Conservation (phyloP, 1,284 basidiomycete genomes). For the Sanghuangporus weigelae region DNA sequence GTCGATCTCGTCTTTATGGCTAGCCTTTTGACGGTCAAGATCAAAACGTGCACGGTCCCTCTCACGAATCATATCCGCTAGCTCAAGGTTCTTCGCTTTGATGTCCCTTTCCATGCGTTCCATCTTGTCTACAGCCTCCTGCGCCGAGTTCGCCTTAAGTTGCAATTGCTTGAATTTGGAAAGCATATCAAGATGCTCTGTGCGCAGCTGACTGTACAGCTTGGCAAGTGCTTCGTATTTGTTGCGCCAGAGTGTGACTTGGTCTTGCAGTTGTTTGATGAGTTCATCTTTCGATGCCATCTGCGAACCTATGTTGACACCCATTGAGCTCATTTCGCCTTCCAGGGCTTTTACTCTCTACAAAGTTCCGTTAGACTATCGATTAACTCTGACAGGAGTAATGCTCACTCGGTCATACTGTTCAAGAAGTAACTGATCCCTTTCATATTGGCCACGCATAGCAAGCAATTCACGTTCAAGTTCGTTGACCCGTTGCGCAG, state of each 20-base stretch:
- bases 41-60: slow-evolving; percentile 96
- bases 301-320: slow-evolving; percentile 82
- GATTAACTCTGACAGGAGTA: neutral
- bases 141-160: slow-evolving; percentile 96
- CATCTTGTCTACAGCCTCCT: slow-evolving; percentile 99
- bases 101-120: slow-evolving; percentile 98
- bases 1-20: slow-evolving; percentile 94
- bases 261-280: slow-evolving; percentile 94
- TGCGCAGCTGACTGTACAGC: slow-evolving; percentile 95
- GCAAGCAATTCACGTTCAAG: slow-evolving; percentile 88
- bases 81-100: slow-evolving; percentile 96
- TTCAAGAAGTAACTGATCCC: slow-evolving; percentile 96
- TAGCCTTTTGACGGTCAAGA: slow-evolving; percentile 90
- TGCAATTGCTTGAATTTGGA: slow-evolving; percentile 97
- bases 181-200: slow-evolving; percentile 97
- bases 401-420: slow-evolving; percentile 88
- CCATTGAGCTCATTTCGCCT: slow-evolving; percentile 79
- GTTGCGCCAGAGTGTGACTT: slow-evolving; percentile 95
- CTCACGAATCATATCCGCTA: slow-evolving; percentile 99
- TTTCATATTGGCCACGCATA: slow-evolving; percentile 96
- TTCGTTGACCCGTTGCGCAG: slow-evolving; percentile 65
- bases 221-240: slow-evolving; percentile 99
- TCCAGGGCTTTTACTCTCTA: slow-evolving; percentile 96
- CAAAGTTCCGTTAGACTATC: slow-evolving; percentile 6
- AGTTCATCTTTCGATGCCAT: slow-evolving; percentile 92